Percentiles rank a stretch among this genome's conserved stretches.
Conservation (phyloP, 306 rosid species). For the Cucurbita pepo region DNA sequence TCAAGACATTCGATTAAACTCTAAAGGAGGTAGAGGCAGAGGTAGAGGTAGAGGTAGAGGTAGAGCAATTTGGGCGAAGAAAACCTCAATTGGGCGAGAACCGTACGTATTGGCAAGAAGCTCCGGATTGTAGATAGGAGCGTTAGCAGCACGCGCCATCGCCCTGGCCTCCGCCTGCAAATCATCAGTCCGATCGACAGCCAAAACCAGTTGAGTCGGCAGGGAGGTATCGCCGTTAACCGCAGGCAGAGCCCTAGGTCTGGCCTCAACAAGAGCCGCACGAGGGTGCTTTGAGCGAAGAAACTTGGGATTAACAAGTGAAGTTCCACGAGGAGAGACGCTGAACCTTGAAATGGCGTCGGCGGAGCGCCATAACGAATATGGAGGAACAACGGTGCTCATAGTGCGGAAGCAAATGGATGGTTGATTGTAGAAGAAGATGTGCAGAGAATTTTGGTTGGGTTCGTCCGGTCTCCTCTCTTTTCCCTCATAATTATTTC, state of each 20-base stretch:
- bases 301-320: not conserved
- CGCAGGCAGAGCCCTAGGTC: constrained; percentile 17
- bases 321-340: not conserved
- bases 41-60: too few relatives aligned
- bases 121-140: constrained; percentile 49
- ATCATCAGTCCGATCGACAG: constrained; percentile 39
- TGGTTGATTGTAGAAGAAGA: not conserved
- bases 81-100: constrained; percentile 54
- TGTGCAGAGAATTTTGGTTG: not conserved
- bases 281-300: constrained; percentile 8
- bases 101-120: constrained; percentile 40
- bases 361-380: not conserved
- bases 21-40: not conserved
- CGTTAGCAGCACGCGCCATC: constrained; percentile 47
- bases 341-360: not conserved
- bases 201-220: constrained; percentile 4
- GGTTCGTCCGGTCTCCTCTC: not conserved
- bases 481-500: not conserved
- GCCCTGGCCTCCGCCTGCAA: constrained; percentile 68
- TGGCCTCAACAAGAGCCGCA: constrained; percentile 41
- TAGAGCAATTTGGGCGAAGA: not conserved
- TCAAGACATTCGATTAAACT: not conserved
- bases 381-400: constrained; percentile 1
- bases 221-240: not conserved
- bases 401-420: not conserved